Percentiles rank a stretch among this genome's conserved stretches.
phyloP scores from a whole-genome alignment of 495 filamentous ascomycete species.

The Lasiosphaeria ovina region DNA sequence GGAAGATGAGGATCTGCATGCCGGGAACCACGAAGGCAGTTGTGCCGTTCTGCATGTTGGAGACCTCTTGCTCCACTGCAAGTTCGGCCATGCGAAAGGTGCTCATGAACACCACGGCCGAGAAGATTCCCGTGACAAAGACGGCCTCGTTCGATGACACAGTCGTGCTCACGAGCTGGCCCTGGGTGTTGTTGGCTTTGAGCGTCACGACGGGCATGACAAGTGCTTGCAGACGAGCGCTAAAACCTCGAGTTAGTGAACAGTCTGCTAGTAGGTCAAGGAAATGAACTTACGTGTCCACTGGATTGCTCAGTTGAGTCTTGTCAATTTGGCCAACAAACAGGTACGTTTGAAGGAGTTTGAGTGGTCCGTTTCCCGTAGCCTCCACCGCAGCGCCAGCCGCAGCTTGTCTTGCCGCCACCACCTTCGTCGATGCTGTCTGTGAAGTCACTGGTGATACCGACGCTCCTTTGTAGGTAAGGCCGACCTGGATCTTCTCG shows the following conservation, averaged over 20 bases:
- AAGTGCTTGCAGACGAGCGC: conserved; percentile 53
- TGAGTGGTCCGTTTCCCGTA: conserved; percentile 11
- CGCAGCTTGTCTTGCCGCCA: conserved; percentile 11
- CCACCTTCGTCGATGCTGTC: conserved; percentile 20
- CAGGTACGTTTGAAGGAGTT: conserved; percentile 48
- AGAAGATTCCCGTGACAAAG: conserved; percentile 69
- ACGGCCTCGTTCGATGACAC: conserved; percentile 64
- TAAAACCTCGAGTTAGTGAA: conserved; percentile 33
- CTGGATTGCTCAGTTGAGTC: conserved; percentile 35
- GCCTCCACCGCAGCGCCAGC: not conserved
- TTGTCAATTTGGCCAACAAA: conserved; percentile 55
- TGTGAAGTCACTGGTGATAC: conserved; percentile 42
- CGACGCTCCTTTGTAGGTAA: conserved; percentile 60
- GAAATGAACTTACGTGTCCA: conserved; percentile 39
- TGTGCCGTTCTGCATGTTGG: conserved; percentile 35
- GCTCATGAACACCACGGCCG: conserved; percentile 45
- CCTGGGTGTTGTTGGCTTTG: conserved; percentile 45
- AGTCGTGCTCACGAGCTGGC: conserved; percentile 52
- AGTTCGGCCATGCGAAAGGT: conserved; percentile 40
- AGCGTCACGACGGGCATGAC: conserved; percentile 64
- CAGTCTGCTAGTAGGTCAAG: not conserved
- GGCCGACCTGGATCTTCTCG: conserved; percentile 54
- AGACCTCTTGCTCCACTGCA: conserved; percentile 36
- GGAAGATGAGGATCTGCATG: conserved; percentile 63
- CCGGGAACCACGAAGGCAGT: conserved; percentile 66